Evolutionary conservation across 2,329 filamentous ascomycete species (phyloP), one percentile per base, ranked within the genome.

Genomic region (Ascochyta pisi): DNA sequence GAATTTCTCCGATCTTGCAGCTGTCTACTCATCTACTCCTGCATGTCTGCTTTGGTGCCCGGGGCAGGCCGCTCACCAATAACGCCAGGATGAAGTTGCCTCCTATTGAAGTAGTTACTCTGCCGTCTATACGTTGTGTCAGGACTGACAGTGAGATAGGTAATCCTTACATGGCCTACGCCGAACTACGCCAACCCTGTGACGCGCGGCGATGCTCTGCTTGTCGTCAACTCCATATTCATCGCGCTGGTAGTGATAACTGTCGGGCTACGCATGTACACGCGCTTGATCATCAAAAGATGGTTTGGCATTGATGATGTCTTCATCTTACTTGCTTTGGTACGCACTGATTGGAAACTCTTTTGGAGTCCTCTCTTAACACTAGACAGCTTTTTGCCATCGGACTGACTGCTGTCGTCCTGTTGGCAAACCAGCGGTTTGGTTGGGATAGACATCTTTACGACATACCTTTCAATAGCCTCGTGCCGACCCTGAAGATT

Each of bases 361-460:
- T 22, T 16, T 26, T 19, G 10, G 4, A 15, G n/a, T 6, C 13
- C 2, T n/a, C 2, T 13, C 23, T 58, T 63, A 53, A 65, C 31
- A 43, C 6, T 16, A 2, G 8, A 12, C 37, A 78, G 76, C 46
- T 77, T 12, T 74, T 71, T 46, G 71, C 77, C 1, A 50, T 79
- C 4, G 76, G 68, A 13, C 65, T 80, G 42, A 77, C 74, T 23
- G 55, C 65, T 8, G 55, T 70, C 9, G 76, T 81, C 19, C 66
- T 80, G 1, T 60, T 80, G n/a, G 78, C 78, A 1, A 78, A 80
- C 38, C 59, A 67, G 12, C 50, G 50, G 10, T 80, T 72, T 59
- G 75, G 76, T 31, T 81, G 78, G 78, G 65, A 78, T 42, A 68
- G 76, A 37, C 78, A 81, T 62, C 60, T 78, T 23, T 80, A 73